A percentile compares a stretch with the other conserved stretches of the same genome.
phyloP scores from a whole-genome alignment of 106 monocot species.

The Vanilla planifolia region DNA sequence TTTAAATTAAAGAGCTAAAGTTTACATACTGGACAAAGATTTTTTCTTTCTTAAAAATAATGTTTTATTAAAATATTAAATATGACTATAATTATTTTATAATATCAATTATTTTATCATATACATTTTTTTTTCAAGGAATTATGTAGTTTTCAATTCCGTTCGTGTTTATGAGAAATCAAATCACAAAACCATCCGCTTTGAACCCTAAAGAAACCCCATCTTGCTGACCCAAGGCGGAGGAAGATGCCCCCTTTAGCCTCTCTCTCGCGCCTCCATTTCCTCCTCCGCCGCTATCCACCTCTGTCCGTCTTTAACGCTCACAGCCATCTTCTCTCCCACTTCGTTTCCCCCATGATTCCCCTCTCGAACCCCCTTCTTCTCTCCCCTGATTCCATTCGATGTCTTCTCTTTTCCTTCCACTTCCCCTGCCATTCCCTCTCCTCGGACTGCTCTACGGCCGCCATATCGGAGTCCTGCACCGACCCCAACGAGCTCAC shows the following conservation, averaged over 20 bases:
- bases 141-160: no score
- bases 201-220: conserved; percentile 2
- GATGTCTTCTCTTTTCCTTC: background rate
- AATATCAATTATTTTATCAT: no score
- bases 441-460: background rate
- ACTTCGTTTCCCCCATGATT: background rate
- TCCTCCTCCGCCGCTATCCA: background rate
- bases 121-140: no score
- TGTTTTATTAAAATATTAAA: no score
- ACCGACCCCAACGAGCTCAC: background rate
- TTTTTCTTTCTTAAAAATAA: no score
- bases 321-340: background rate
- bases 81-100: no score
- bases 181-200: no score
- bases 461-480: background rate
- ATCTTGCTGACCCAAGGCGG: background rate
- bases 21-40: no score
- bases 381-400: background rate
- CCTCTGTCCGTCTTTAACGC: background rate
- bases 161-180: no score
- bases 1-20: no score
- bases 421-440: background rate
- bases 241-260: conserved; percentile 1
- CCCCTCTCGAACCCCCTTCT: no score
- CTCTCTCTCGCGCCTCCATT: background rate